Percentiles rank a stretch among this genome's conserved stretches.
Conservation (phyloP, 2,329 filamentous ascomycete species). For the Colletotrichum sp. region DNA sequence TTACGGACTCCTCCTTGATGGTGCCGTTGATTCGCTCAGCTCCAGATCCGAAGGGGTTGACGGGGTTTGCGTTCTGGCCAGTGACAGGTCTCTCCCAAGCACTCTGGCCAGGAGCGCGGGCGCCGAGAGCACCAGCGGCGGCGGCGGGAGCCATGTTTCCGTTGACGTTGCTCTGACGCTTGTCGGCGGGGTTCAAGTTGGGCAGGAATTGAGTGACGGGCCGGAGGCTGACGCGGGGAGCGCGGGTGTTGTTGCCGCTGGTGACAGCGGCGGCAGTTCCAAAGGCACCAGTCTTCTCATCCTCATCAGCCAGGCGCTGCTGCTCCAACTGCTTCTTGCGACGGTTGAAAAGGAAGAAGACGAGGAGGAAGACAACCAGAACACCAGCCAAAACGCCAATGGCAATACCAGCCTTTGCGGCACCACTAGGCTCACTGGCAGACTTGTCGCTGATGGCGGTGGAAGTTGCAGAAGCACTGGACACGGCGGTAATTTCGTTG, state of each 20-base stretch:
- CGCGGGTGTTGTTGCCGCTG: constrained; percentile 52
- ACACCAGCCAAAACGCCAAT: constrained; percentile 79
- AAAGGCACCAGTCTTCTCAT: constrained; percentile 66
- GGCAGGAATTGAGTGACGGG: constrained; percentile 86
- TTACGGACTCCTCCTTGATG: constrained; percentile 39
- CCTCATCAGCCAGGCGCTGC: constrained; percentile 51
- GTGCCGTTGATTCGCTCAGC: constrained; percentile 56
- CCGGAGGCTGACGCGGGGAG: constrained; percentile 84
- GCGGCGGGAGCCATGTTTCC: constrained; percentile 36
- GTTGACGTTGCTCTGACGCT: constrained; percentile 51
- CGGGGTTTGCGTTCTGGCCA: constrained; percentile 53
- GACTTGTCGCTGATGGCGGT: constrained; percentile 13
- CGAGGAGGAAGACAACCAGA: constrained; percentile 67
- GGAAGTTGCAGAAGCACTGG: constrained; percentile 20
- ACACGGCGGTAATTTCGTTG: constrained; percentile 20
- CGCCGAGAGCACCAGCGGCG: constrained; percentile 31
- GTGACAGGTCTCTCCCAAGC: constrained; percentile 55
- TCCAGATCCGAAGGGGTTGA: constrained; percentile 75
- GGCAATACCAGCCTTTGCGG: constrained; percentile 78
- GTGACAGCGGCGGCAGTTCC: constrained; percentile 30
- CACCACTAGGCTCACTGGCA: constrained; percentile 24
- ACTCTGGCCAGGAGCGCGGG: constrained; percentile 34
- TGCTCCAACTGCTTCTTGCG: constrained; percentile 71
- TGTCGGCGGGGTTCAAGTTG: constrained; percentile 57
- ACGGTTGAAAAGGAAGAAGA: constrained; percentile 74